These are phyloP conservation scores for Bassia scoparia DNA, from an alignment of 148 eudicot species.

Conservation along the genomic window DNA sequence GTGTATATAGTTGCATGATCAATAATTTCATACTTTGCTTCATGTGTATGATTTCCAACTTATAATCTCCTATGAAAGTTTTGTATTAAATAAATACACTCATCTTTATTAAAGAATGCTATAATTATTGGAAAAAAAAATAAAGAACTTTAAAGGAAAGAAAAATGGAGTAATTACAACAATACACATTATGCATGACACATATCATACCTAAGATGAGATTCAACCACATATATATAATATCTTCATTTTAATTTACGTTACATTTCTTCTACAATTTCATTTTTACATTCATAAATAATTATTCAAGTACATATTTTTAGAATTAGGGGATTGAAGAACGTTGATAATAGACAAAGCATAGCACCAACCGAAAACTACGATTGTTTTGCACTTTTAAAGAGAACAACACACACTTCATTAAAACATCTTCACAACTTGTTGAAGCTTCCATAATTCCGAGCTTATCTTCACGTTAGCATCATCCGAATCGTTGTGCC, in stretches of 20 bases:
- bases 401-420: slow-evolving; percentile 47
- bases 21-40: too few relatives aligned
- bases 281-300: too few relatives aligned
- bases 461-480: slow-evolving; percentile 52
- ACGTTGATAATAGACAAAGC: slow-evolving; percentile 44
- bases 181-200: not conserved
- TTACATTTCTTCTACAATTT: too few relatives aligned
- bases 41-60: too few relatives aligned
- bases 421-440: slow-evolving; percentile 60
- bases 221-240: too few relatives aligned
- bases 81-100: too few relatives aligned
- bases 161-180: not conserved
- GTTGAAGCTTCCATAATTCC: slow-evolving; percentile 47
- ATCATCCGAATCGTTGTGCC: slow-evolving; percentile 29
- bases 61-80: too few relatives aligned
- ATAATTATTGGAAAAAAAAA: too few relatives aligned
- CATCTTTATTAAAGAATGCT: too few relatives aligned
- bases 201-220: not conserved
- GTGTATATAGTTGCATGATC: too few relatives aligned
- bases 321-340: not conserved
- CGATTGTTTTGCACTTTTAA: slow-evolving; percentile 38
- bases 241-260: not conserved
- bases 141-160: not conserved
- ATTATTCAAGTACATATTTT: too few relatives aligned
- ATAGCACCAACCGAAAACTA: slow-evolving; percentile 48